These are phyloP conservation scores for Phytophthora lateralis DNA, from an alignment of 352 stramenopile species.

Conservation along the genomic window DNA sequence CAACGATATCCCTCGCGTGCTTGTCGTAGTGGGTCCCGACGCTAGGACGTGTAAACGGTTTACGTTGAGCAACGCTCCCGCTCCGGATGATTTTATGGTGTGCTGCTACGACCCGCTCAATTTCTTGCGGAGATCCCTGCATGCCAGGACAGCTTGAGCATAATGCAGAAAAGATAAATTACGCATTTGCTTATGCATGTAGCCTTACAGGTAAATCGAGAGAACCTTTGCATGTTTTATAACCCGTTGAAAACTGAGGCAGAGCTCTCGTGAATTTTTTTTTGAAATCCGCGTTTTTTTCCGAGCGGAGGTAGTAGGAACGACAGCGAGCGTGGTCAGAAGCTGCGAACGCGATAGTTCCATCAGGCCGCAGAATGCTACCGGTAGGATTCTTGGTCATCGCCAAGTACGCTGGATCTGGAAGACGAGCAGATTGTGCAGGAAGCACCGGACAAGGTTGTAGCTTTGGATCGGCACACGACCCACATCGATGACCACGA, in stretches of 20 bases:
- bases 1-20: conserved; percentile 18
- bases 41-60: conserved; percentile 25
- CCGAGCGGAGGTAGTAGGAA: too few relatives aligned
- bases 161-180: background rate
- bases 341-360: conserved; percentile 45
- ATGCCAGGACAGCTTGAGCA: conserved; percentile 13
- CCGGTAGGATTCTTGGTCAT: too few relatives aligned
- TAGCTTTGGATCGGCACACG: conserved; percentile 37
- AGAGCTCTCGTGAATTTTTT: too few relatives aligned
- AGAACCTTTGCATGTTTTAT: too few relatives aligned
- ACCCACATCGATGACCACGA: conserved; percentile 46
- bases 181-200: too few relatives aligned
- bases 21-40: conserved; percentile 32
- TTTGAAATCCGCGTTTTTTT: too few relatives aligned
- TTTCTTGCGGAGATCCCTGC: conserved; percentile 6
- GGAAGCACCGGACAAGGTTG: conserved; percentile 37
- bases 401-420: conserved; percentile 40
- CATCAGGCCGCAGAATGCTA: conserved; percentile 10
- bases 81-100: conserved; percentile 25
- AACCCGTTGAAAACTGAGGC: too few relatives aligned
- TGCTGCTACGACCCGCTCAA: conserved; percentile 31
- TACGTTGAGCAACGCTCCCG: conserved; percentile 19
- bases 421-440: conserved; percentile 49
- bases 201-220: too few relatives aligned
- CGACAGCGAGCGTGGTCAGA: too few relatives aligned